Conservation (phyloP, 2,329 filamentous ascomycete species). For the Aspergillus bombycis region DNA sequence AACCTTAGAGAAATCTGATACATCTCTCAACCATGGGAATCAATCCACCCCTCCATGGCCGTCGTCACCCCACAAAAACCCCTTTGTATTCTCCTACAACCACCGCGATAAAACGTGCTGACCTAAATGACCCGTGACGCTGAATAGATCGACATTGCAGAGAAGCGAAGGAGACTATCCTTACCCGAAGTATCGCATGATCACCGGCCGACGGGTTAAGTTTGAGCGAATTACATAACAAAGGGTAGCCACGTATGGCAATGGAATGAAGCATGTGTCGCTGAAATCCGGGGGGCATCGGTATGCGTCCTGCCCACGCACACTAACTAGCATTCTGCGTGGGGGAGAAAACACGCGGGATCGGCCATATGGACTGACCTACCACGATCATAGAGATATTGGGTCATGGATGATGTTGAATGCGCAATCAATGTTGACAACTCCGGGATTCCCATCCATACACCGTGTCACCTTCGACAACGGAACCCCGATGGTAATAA, state of each 20-base stretch:
- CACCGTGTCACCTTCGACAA: neutral
- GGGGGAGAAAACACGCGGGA: slow-evolving; percentile 14
- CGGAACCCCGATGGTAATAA: neutral
- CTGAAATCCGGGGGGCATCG: slow-evolving; percentile 18
- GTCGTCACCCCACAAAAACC: neutral
- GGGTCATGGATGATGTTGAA: neutral
- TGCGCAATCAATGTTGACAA: neutral
- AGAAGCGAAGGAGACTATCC: slow-evolving; percentile 12
- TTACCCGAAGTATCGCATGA: slow-evolving; percentile 13
- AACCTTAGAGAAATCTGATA: slow-evolving; percentile 3
- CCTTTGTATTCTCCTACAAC: neutral
- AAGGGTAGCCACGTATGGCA: neutral
- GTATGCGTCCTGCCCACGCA: slow-evolving; percentile 18
- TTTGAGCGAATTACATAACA: slow-evolving; percentile 13
- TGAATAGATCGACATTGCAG: slow-evolving; percentile 20
- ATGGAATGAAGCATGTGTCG: slow-evolving; percentile 3
- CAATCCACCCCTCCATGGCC: neutral
- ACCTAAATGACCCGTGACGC: slow-evolving; percentile 9
- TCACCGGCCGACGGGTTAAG: slow-evolving; percentile 6
- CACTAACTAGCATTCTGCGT: neutral
- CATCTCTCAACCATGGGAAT: neutral
- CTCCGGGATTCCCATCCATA: neutral
- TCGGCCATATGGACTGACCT: neutral
- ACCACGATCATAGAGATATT: neutral
- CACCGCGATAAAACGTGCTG: neutral